Evolutionary conservation across 176 grass and related monocot genomes (phyloP), one percentile per base, ranked within the genome.

Genomic region (Lolium perenne): DNA sequence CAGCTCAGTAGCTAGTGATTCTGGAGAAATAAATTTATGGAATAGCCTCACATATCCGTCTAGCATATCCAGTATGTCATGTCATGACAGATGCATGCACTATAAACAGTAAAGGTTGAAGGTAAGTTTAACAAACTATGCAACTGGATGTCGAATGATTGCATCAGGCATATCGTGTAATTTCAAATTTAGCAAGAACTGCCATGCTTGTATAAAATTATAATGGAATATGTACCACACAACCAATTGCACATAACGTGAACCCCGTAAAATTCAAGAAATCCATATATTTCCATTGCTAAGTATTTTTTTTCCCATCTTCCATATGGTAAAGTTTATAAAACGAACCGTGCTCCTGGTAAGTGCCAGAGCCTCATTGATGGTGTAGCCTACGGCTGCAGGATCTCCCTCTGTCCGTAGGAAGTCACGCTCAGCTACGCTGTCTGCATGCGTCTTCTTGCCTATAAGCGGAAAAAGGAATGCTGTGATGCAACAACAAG

Each of bases 371-470:
- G 93, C 88, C 85, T 95, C 96, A 64, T 92, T 94, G 45, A 98
- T 98, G 64, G 96, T 95, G 84, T 98, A 98, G 62, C 97, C 97
- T 83, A 94, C 60, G 88, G 97, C 90, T 80, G 94, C 88, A 35
- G 97, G 97, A 86, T 95, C 92, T 17, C 97, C 97, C 79, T 98
- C 93, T 79, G 93, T 95, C 80, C 92, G 85, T 82, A 98, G 91
- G 55, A 94, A 98, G 73, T 98, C 97, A 64, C 92, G 91, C 74
- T 98, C 92, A 76, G 86, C 89, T 80, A 95, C 87, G 8, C 59
- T 92, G 71, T 95, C 90, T 91, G 50, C 85, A 86, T 86, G 63
- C 22, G 76, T 14, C 82, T 90, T 95, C 40, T 88, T 84, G 69
- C 86, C 93, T 98, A 56, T 77, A 89, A 71, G 70, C 61, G 11